Conservation (phyloP, 805 yeast species). For the Saturnispora sekii region DNA sequence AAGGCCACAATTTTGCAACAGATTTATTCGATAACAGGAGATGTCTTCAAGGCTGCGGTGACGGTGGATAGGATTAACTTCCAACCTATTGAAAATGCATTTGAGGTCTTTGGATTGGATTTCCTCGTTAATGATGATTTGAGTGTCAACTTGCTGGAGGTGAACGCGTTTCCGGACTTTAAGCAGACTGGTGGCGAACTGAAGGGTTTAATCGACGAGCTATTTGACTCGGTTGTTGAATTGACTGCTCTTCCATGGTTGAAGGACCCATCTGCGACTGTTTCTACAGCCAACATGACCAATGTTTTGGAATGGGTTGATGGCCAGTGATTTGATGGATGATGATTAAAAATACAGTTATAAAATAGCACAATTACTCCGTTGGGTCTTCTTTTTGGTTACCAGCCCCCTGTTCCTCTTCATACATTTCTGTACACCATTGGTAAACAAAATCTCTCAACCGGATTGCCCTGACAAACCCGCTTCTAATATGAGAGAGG, state of each 20-base stretch:
- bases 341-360: constrained; percentile 2
- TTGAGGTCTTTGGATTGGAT: constrained; percentile 86
- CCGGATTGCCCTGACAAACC: constrained; percentile 69
- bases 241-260: constrained; percentile 8
- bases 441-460: constrained; percentile 56
- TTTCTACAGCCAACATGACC: constrained; percentile 5
- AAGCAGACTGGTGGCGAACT: constrained; percentile 85
- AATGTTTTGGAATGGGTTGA: constrained; percentile 10
- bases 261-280: neutral
- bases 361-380: neutral
- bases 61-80: constrained; percentile 78
- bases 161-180: constrained; percentile 93
- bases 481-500: constrained; percentile 61
- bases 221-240: constrained; percentile 37
- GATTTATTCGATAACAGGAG: constrained; percentile 54
- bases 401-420: constrained; percentile 26
- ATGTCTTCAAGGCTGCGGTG: constrained; percentile 72
- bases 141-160: constrained; percentile 62
- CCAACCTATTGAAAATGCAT: constrained; percentile 68
- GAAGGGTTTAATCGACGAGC: constrained; percentile 51
- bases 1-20: constrained; percentile 39
- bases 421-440: constrained; percentile 86
- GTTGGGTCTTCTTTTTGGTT: neutral
- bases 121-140: constrained; percentile 56
- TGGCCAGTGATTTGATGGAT: constrained; percentile 1